Base-by-base conservation (phyloP, 345 rosid genomes). In the Brassica rapa region DNA sequence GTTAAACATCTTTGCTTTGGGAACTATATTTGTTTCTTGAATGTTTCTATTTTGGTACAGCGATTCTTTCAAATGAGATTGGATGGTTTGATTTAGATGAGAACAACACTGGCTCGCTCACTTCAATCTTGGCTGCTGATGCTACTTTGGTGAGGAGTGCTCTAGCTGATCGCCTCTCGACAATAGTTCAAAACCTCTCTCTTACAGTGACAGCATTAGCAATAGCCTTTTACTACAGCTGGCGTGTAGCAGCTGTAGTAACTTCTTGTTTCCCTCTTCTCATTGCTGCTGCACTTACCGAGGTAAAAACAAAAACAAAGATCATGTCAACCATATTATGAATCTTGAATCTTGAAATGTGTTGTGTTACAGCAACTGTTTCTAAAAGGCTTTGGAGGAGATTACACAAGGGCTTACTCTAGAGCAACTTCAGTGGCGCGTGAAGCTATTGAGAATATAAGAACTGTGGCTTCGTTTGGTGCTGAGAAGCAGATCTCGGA, bases 51-150 rank as follows among this genome's bases (percentile, higher is more conserved):
- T 51, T n/a, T 57, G 24, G 9, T 85, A 85, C 89, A 90, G 98
- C 94, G 62, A 86, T 93, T 61, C 93, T 93, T 49, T 68, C 82
- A 2, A 91, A 90, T 60, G 98, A 94, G 85, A 86, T 94, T 59
- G 97, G 88, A 4, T 94, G 94, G 98, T 91, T 94, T 72, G 98
- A 94, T 87, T 51, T 84, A 71, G 94, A 91, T 8, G 96, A 91
- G 78, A 91, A 94, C 78, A 87, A 68, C 39, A 87, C 89, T 3
- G 97, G 96, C 60, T 84, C 86, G 6, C 74, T 90, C 66, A 84
- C 92, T 14, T 86, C 94, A 57, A 80, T 87, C 53, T 83, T 94
- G 77, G 91, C 98, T 53, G 88, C 93, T 24, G 96, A 88, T 82
- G 97, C 97, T 60, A 92, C 91, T 32, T 70, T 86, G 49, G 97